phyloP scores from a whole-genome alignment of 768 basidiomycete species.

The Naematelia encephala region DNA sequence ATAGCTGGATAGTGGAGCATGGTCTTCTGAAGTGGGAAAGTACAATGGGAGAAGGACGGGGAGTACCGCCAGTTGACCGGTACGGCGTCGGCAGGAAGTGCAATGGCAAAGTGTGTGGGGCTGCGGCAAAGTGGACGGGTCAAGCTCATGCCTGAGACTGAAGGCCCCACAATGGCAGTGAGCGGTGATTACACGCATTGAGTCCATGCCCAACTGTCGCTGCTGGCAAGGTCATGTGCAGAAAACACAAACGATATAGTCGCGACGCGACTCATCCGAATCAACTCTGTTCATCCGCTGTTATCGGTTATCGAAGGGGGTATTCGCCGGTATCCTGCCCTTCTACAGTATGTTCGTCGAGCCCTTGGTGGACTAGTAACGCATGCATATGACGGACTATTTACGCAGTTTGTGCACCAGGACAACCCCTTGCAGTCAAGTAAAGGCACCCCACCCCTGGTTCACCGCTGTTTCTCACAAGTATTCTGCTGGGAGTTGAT shows the following conservation, averaged over 20 bases:
- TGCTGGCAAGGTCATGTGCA: no score
- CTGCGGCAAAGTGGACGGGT: background rate
- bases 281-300: no score
- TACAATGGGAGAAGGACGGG: background rate
- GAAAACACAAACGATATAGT: no score
- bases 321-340: no score
- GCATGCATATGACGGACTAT: no score
- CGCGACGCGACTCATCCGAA: no score
- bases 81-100: background rate
- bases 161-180: background rate
- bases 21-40: background rate
- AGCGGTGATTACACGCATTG: background rate
- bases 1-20: background rate
- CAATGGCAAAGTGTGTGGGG: background rate
- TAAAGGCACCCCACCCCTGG: background rate
- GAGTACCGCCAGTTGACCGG: background rate
- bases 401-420: no score
- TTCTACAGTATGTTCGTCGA: no score
- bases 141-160: background rate
- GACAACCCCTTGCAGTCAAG: no score
- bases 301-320: no score
- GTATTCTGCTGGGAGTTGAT: conserved; percentile 14
- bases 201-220: background rate
- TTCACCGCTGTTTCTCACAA: background rate
- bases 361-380: no score